These are phyloP conservation scores for Linaria vulgaris DNA, from an alignment of 257 asterid species.

Conservation along the genomic window DNA sequence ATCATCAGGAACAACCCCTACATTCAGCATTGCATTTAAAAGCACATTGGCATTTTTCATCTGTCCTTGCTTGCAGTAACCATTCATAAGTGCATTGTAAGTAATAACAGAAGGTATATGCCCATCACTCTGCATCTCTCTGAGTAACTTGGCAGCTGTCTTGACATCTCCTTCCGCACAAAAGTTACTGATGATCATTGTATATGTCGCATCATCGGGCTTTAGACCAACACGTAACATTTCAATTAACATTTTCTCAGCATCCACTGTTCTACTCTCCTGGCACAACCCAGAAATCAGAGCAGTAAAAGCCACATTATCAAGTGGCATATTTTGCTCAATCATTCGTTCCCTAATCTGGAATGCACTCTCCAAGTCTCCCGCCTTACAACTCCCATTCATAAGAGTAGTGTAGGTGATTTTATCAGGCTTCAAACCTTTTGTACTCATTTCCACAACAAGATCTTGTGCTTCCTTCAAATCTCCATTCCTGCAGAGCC, in stretches of 20 bases:
- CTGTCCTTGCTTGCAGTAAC: constrained; percentile 83
- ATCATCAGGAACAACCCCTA: constrained; percentile 79
- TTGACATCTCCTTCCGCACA: constrained; percentile 76
- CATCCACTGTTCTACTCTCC: constrained; percentile 51
- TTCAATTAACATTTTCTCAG: constrained; percentile 58
- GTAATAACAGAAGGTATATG: constrained; percentile 55
- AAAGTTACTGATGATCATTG: constrained; percentile 69
- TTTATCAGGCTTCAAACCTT: constrained; percentile 84
- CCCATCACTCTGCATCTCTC: constrained; percentile 77
- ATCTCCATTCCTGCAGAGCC: constrained; percentile 74
- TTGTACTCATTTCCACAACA: constrained; percentile 51
- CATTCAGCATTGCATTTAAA: constrained; percentile 73
- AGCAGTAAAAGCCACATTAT: constrained; percentile 66
- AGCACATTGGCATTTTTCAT: constrained; percentile 81
- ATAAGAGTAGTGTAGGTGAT: constrained; percentile 74
- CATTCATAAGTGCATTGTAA: constrained; percentile 79
- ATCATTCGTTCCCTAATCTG: constrained; percentile 48
- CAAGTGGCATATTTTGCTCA: constrained; percentile 56
- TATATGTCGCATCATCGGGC: constrained; percentile 59
- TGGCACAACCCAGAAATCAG: constrained; percentile 72
- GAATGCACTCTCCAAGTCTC: constrained; percentile 65
- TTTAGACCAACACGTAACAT: constrained; percentile 54
- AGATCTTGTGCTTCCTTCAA: constrained; percentile 51
- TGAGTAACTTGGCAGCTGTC: constrained; percentile 59
- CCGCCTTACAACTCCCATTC: constrained; percentile 69